Percentiles rank a stretch among this genome's conserved stretches.
These are phyloP conservation scores for Microbotryomycetes sp. DNA, from an alignment of 1,284 basidiomycete genomes.

Conservation along the genomic window DNA sequence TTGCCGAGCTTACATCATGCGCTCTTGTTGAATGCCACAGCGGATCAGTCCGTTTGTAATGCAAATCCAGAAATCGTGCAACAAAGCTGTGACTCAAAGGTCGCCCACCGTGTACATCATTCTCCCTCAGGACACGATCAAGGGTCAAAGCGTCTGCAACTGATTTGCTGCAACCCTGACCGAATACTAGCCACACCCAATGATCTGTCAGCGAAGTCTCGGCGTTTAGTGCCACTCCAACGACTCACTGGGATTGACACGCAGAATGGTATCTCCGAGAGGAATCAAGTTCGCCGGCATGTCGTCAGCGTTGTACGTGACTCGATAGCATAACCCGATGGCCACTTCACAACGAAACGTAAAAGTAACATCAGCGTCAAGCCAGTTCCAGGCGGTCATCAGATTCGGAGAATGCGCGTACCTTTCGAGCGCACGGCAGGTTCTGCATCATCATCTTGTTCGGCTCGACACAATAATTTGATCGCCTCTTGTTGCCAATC, in stretches of 20 bases:
- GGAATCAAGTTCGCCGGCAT: slow-evolving; percentile 14
- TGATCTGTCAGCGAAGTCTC: not conserved
- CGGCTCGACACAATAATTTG: slow-evolving; percentile 7
- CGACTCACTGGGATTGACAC: slow-evolving; percentile 12
- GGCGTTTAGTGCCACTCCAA: not conserved
- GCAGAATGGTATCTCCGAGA: slow-evolving; percentile 8
- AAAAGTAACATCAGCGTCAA: not conserved
- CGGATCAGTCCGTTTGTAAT: not conserved
- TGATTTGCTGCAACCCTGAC: slow-evolving; percentile 13
- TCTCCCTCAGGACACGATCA: slow-evolving; percentile 2
- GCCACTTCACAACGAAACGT: not conserved
- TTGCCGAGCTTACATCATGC: too few relatives aligned
- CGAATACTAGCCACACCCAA: slow-evolving; percentile 3
- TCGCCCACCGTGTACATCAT: not conserved
- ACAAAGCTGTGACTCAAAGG: not conserved
- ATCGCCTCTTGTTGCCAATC: slow-evolving; percentile 14
- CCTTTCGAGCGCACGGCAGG: slow-evolving; percentile 1
- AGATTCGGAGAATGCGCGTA: too few relatives aligned
- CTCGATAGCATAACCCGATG: slow-evolving; percentile 14
- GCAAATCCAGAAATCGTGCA: not conserved
- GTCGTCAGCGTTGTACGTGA: slow-evolving; percentile 4
- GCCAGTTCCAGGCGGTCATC: too few relatives aligned
- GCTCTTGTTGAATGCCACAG: not conserved
- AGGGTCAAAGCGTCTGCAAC: slow-evolving; percentile 11
- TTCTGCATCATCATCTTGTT: slow-evolving; percentile 3